Conservation (phyloP, 225 moss, liverwort and hornwort species). For the Lunularia cruciata region DNA sequence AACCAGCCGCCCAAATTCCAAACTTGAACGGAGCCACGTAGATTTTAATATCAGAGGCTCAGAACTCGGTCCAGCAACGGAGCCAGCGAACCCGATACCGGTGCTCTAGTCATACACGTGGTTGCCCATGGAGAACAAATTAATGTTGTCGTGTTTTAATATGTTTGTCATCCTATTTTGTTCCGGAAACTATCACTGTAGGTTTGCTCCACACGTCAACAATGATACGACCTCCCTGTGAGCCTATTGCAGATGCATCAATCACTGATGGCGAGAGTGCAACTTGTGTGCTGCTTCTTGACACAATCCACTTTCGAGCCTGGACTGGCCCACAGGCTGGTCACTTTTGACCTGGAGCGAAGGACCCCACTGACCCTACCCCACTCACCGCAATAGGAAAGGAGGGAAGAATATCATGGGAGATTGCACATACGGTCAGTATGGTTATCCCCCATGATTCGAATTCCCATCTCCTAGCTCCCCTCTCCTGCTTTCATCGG, state of each 20-base stretch:
- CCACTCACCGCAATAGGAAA: not conserved
- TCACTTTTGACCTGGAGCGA: conserved; percentile 5
- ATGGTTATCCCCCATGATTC: not conserved
- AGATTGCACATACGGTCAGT: not conserved
- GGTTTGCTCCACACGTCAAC: conserved; percentile 11
- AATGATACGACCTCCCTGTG: conserved; percentile 13
- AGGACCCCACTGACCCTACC: not conserved
- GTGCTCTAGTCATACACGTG: conserved; percentile 4
- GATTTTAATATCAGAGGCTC: too few relatives aligned
- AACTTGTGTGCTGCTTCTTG: conserved; percentile 10
- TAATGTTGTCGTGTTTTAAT: not conserved
- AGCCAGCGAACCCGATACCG: too few relatives aligned
- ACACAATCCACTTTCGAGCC: not conserved
- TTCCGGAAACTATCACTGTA: conserved; percentile 7
- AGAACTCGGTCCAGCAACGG: too few relatives aligned
- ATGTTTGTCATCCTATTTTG: not conserved
- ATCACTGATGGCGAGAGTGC: conserved; percentile 9
- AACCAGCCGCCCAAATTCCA: too few relatives aligned
- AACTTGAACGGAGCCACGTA: too few relatives aligned
- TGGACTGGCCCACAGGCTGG: conserved; percentile 10
- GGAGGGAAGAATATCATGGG: conserved; percentile 5
- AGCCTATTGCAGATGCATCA: conserved; percentile 4
- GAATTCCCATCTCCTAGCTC: not conserved
- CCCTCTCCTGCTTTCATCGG: not conserved
- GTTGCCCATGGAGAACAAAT: conserved; percentile 1